Base-by-base conservation (phyloP, 208 protist genomes). In the Trypanosoma melophagium region DNA sequence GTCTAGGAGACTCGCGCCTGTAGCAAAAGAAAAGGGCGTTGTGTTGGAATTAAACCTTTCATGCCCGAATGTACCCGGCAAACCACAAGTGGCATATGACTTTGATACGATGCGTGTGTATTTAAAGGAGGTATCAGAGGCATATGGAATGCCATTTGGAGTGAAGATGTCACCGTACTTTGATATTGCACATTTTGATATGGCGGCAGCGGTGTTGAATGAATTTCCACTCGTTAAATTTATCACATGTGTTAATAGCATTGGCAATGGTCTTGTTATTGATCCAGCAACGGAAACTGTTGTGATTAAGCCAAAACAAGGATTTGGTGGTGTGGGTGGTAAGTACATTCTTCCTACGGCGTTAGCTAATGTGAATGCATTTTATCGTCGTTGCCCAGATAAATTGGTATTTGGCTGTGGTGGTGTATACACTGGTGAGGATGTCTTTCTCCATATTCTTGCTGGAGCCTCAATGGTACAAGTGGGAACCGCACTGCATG, bases 131-230 rank as follows among this genome's bases (percentile, higher is more conserved):
- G 86, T 93, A 38, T 89, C 81, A 17, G 73, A 60, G 24, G 76
- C 50, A n/a, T 94, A 91, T 68, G 75, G 69, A n/a, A 66, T 79
- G 45, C 85, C 86, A 13, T 93, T 96, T 65, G 90, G 88, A 14
- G 86, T 96, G 54, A 96, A 96, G 81, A 86, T 96, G 80, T 85
- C 90, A 41, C 90, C 90, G 7, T 96, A 96, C 74, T 94, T 94
- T 66, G 90, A 96, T 70, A 84, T 94, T 59, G 86, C 90, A 7
- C 87, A 93, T 81, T 96, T 96, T 60, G 90, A 96, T 71, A 63
- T 71, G 61, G 86, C 90, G 1, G 90, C 90, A 24, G 70, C 56
- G 7, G 77, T 96, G n/a, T 66, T 96, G 12, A 94, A 96, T 72
- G 81, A 84, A 16, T 92, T 90, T 65, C 80, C 86, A 17, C 79